Percentiles rank a stretch among this genome's conserved stretches.
Evolutionary conservation across 2,329 filamentous ascomycete species (phyloP).

Genomic region (Aspergillus eucalypticola): DNA sequence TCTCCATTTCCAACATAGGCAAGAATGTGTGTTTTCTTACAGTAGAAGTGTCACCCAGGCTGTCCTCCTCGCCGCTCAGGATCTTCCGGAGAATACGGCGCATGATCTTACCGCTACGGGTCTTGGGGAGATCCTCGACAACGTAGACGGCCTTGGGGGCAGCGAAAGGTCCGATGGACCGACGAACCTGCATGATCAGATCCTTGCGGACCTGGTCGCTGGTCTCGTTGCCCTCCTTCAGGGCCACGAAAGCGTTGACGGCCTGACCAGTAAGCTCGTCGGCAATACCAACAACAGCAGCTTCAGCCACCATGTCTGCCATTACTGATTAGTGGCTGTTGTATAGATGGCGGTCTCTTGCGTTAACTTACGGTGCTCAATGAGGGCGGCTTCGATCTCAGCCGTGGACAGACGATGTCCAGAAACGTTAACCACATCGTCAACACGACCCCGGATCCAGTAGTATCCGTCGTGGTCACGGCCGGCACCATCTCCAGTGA

Average conservation of each 20-base stretch:
- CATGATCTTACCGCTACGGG: slow-evolving; percentile 98
- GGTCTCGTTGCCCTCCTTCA: slow-evolving; percentile 80
- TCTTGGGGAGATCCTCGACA: slow-evolving; percentile 94
- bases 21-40: slow-evolving; percentile 54
- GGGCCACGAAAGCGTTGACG: slow-evolving; percentile 91
- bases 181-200: slow-evolving; percentile 88
- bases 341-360: background rate
- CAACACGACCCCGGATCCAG: slow-evolving; percentile 98
- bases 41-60: slow-evolving; percentile 88
- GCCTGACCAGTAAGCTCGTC: slow-evolving; percentile 97
- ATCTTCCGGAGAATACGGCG: slow-evolving; percentile 96
- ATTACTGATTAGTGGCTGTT: slow-evolving; percentile 19
- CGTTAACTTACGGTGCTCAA: slow-evolving; percentile 71
- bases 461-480: slow-evolving; percentile 98
- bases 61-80: slow-evolving; percentile 92
- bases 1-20: background rate
- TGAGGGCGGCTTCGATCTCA: slow-evolving; percentile 94
- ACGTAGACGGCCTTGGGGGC: slow-evolving; percentile 91
- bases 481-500: slow-evolving; percentile 76
- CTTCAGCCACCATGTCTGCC: slow-evolving; percentile 70
- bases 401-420: slow-evolving; percentile 95
- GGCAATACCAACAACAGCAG: slow-evolving; percentile 87
- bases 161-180: slow-evolving; percentile 96
- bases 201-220: slow-evolving; percentile 87
- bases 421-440: slow-evolving; percentile 97